phyloP scores from a whole-genome alignment of 306 rosid species.

The Prunus salicina region DNA sequence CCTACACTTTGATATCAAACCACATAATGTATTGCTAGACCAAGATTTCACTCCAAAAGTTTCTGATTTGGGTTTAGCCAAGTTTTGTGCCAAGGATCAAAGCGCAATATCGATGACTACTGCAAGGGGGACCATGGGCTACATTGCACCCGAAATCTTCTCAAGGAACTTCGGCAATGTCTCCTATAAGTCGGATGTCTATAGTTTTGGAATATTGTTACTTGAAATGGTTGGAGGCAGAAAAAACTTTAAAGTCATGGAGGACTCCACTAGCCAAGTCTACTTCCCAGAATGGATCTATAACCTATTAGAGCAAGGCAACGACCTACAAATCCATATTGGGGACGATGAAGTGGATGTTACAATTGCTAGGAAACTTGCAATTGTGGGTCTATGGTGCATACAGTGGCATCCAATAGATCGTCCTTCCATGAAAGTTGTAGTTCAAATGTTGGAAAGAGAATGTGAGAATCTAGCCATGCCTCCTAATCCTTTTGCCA shows the following conservation, averaged over 20 bases:
- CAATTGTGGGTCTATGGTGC: neutral
- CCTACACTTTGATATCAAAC: slow-evolving; percentile 41
- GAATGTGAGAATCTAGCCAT: neutral
- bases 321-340: neutral
- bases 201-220: slow-evolving; percentile 31
- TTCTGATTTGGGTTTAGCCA: slow-evolving; percentile 35
- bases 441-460: neutral
- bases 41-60: slow-evolving; percentile 25
- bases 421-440: neutral
- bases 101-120: slow-evolving; percentile 33
- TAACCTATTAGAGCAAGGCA: neutral
- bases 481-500: neutral
- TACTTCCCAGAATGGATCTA: slow-evolving; percentile 8
- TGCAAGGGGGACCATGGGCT: slow-evolving; percentile 34
- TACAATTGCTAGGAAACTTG: neutral
- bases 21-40: slow-evolving; percentile 32
- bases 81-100: slow-evolving; percentile 34
- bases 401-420: neutral
- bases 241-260: neutral
- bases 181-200: slow-evolving; percentile 24
- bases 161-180: slow-evolving; percentile 33
- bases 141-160: slow-evolving; percentile 36
- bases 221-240: slow-evolving; percentile 34
- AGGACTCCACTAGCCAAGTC: slow-evolving; percentile 4
- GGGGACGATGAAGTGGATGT: neutral